Evolutionary conservation across 1,284 basidiomycete species (phyloP).

Genomic region (Inonotus obliquus): DNA sequence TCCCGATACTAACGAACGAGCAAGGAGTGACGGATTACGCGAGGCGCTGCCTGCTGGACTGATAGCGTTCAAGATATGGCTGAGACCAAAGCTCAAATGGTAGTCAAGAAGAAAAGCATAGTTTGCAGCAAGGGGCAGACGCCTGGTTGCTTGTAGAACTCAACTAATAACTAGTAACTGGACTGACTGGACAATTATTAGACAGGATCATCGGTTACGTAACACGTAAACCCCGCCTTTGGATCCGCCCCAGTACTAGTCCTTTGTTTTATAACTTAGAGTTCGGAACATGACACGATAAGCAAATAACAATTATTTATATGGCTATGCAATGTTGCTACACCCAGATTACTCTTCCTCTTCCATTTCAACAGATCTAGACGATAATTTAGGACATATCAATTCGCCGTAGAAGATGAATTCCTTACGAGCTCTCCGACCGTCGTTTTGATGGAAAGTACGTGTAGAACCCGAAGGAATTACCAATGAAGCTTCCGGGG

Average conservation of each 20-base stretch:
- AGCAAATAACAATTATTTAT: no score
- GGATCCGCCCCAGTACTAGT: neutral
- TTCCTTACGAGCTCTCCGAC: constrained; percentile 69
- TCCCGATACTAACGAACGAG: neutral
- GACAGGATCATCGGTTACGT: neutral
- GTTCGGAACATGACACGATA: no score
- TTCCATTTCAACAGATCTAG: constrained; percentile 12
- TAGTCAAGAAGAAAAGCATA: neutral
- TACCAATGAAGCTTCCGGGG: constrained; percentile 85
- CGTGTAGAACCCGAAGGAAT: constrained; percentile 79
- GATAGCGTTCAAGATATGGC: neutral
- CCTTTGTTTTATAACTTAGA: no score
- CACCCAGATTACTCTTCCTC: neutral
- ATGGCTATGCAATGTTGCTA: neutral
- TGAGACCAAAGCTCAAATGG: neutral
- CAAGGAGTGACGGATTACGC: neutral
- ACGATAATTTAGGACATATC: neutral
- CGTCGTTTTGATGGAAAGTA: constrained; percentile 77
- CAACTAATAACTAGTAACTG: no score
- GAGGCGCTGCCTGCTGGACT: neutral
- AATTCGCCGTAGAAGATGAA: neutral
- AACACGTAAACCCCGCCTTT: no score
- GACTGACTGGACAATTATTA: neutral
- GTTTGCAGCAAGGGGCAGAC: neutral
- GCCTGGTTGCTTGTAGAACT: no score